Conservation (phyloP, 2,329 filamentous ascomycete genomes). For the Microsporum audouinii region DNA sequence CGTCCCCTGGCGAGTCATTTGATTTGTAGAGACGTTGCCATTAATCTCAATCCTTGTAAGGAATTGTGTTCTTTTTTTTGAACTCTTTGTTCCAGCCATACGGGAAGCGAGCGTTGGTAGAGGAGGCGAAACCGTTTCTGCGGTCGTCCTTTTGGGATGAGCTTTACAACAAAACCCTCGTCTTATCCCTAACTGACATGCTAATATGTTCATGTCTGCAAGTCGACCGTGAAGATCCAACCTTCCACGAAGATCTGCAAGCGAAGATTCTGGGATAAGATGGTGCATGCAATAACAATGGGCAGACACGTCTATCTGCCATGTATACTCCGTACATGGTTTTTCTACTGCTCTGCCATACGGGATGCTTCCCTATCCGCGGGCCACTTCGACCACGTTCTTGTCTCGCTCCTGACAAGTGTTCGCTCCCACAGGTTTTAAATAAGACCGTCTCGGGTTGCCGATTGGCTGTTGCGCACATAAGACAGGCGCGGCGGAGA, state of each 20-base stretch:
- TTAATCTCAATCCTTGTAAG: background rate
- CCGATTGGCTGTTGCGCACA: background rate
- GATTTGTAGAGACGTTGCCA: background rate
- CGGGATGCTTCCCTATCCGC: background rate
- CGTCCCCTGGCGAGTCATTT: background rate
- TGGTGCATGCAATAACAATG: background rate
- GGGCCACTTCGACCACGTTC: background rate
- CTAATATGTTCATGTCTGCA: background rate
- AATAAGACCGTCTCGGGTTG: background rate
- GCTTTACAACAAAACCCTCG: background rate
- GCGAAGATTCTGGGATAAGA: background rate
- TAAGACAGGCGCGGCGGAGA: background rate
- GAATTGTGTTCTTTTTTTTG: background rate
- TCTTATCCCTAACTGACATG: background rate
- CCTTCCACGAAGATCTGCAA: background rate
- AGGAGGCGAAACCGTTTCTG: background rate
- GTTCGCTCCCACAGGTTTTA: background rate
- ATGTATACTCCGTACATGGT: background rate
- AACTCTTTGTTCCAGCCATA: background rate
- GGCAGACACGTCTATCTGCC: background rate
- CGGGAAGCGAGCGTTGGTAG: background rate
- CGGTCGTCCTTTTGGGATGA: too few relatives aligned
- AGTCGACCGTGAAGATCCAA: background rate
- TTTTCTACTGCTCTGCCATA: background rate
- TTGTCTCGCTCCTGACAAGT: background rate